Evolutionary conservation across 2,329 filamentous ascomycete species (phyloP), one percentile per base, ranked within the genome.

Genomic region (Venturia pyrina): DNA sequence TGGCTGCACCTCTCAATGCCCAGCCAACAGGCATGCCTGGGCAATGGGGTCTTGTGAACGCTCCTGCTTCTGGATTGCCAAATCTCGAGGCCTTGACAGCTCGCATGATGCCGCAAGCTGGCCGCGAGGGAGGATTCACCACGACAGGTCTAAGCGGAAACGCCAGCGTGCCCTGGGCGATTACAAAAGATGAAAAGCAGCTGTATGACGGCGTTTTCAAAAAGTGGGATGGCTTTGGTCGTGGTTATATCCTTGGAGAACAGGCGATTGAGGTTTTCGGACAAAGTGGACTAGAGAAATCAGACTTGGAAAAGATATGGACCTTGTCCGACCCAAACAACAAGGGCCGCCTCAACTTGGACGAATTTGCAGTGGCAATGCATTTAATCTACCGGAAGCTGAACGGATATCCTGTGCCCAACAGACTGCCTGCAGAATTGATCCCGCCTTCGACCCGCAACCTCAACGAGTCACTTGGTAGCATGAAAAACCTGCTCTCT

Each of bases 361-460:
- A 99, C 74, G 95, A 99, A 74, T 99, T 99, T 74, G 93, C 95
- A 10, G 93, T 99, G 64, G 92, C 93, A 11, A 99, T 99, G 95
- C 95, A 99, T 83, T 80, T 99, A 78, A 99, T 99, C 72, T 99
- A 99, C 79, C 86, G 95, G 71, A 96, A 96, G 75, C 83, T 99
- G 64, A 98, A 99, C 72, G 93, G 93, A 44, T 98, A 98, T 73
- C 93, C 93, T 1, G 83, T 98, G 41, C 95, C 95, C 19, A 90
- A 87, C 72, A 88, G 89, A 57, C 83, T 99, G 13, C 95, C 95
- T 10, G 87, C 95, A 0, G 95, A 99, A 80, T 85, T 99, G 67
- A 88, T 98, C 7, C 95, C 95, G 28, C 95, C 95, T 1, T 98
- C 95, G 1, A 96, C 93, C 13, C 87, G 93, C 69, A 96, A 97